These are phyloP conservation scores for Pleurotus eryngii DNA, from an alignment of 768 basidiomycete species.

Conservation along the genomic window DNA sequence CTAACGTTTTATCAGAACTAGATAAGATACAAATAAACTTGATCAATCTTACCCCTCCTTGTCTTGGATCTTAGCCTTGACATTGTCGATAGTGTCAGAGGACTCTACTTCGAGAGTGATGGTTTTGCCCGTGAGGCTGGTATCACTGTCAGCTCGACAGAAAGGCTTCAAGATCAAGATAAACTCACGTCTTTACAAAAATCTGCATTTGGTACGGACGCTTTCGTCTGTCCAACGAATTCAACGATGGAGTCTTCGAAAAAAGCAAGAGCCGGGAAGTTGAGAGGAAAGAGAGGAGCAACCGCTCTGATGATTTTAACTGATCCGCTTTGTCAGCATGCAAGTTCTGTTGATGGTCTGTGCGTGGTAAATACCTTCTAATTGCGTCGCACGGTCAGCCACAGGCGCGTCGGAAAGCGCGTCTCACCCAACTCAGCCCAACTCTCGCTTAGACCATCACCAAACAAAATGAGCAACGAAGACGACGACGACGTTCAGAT, in stretches of 20 bases:
- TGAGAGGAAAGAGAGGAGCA: slow-evolving; percentile 17
- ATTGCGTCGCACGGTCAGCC: slow-evolving; percentile 2
- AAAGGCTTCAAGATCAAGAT: not conserved
- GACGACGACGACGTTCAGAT: slow-evolving; percentile 55
- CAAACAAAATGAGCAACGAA: slow-evolving; percentile 51
- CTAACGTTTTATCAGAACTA: slow-evolving; percentile 31
- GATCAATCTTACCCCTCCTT: slow-evolving; percentile 75
- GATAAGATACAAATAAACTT: not conserved
- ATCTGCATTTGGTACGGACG: slow-evolving; percentile 87
- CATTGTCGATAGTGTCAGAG: slow-evolving; percentile 96
- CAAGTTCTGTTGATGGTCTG: slow-evolving; percentile 37
- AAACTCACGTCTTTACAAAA: slow-evolving; percentile 90
- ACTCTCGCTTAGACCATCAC: not conserved
- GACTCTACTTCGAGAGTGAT: slow-evolving; percentile 98
- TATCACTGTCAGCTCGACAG: not conserved
- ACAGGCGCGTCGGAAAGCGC: slow-evolving; percentile 27
- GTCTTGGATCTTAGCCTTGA: slow-evolving; percentile 97
- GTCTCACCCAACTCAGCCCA: not conserved
- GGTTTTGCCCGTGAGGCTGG: slow-evolving; percentile 96
- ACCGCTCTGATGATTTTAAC: slow-evolving; percentile 21
- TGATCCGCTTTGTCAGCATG: slow-evolving; percentile 29
- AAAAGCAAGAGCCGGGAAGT: slow-evolving; percentile 60
- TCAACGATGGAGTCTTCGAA: slow-evolving; percentile 93
- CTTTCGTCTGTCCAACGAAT: slow-evolving; percentile 86
- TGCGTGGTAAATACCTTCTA: slow-evolving; percentile 22